Percentiles rank a stretch among this genome's conserved stretches.
Conservation (phyloP, 2,329 filamentous ascomycete genomes). For the Aspergillus pseudoviridinutans region DNA sequence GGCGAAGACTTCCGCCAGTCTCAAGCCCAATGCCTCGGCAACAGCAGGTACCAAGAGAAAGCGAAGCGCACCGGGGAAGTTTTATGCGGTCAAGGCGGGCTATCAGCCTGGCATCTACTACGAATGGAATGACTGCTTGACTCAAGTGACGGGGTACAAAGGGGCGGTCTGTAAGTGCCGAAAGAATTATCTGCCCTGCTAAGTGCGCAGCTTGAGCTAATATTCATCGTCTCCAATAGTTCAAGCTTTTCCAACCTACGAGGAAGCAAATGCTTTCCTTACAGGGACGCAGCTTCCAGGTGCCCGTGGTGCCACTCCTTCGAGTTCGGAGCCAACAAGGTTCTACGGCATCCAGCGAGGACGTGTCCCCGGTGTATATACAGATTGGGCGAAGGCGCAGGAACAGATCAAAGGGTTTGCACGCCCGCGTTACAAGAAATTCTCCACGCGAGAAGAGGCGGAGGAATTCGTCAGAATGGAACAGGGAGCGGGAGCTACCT, state of each 20-base stretch:
- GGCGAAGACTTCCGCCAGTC: constrained; percentile 22
- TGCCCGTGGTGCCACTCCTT: constrained; percentile 33
- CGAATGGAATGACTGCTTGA: constrained; percentile 59
- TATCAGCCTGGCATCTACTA: constrained; percentile 60
- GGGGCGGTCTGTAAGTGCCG: constrained; percentile 63
- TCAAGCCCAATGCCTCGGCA: constrained; percentile 24
- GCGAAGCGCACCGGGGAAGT: constrained; percentile 50
- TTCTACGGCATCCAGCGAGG: constrained; percentile 61
- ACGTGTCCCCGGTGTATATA: constrained; percentile 58
- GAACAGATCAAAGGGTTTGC: constrained; percentile 71
- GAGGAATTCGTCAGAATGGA: constrained; percentile 65
- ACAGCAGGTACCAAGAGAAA: constrained; percentile 54
- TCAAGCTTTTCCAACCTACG: constrained; percentile 70
- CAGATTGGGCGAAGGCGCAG: constrained; percentile 65
- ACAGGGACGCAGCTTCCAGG: constrained; percentile 53
- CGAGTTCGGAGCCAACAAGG: constrained; percentile 39
- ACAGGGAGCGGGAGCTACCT: constrained; percentile 20
- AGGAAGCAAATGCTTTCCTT: constrained; percentile 76
- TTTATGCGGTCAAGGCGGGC: constrained; percentile 61
- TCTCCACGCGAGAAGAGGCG: constrained; percentile 66
- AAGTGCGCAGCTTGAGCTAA: neutral
- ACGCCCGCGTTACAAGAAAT: constrained; percentile 65
- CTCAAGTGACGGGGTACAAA: constrained; percentile 59
- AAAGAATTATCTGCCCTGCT: neutral
- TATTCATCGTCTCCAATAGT: constrained; percentile 46